Base-by-base conservation (phyloP, 2,329 filamentous ascomycete genomes). In the Exophiala phaeomuriformis region DNA sequence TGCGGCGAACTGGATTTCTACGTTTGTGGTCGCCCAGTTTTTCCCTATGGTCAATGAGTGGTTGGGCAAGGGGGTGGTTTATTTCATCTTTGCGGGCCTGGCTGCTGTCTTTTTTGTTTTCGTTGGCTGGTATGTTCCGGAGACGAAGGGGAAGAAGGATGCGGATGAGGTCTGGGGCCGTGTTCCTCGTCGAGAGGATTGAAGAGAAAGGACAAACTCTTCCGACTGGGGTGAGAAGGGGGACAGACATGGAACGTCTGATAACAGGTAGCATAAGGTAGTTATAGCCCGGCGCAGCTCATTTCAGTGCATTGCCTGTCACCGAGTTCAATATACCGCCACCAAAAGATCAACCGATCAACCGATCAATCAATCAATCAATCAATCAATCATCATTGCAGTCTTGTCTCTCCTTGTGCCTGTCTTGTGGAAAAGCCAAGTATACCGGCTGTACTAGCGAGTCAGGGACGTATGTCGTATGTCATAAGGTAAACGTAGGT, bases 131-230 rank as follows among this genome's bases (percentile, higher is more conserved):
- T 81, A 75, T 44, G 88, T 97, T 12, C 91, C 91, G 0, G 91
- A 97, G 73, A 95, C 90, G 0, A 88, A 83, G 64, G 90, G 88
- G 2, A 95, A 88, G 77, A 83, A 80, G 65, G 84, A 85, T 64
- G 83, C 80, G 0, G 88, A 95, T 64, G 90, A 95, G 66, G 90
- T 95, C n/a, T 96, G 90, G 90, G 88, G 87, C 1, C 76, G 88
- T 53, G 57, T 35, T 9, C 28, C 47, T 4, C 46, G 55, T n/a
- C 37, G 59, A 32, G 55, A 61, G 39, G 59, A 61, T 46, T 61
- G 42, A 58, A 27, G 5, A 8, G 39, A 19, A 7, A 36, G 7
- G 33, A 36, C 33, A 7, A 7, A 27, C 4, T 28, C n/a, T 43
- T 27, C 6, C 28, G 29, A 1, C 6, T 7, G 41, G 5, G 29